Base-by-base conservation (phyloP, 2,329 filamentous ascomycete species). In the Xylariaceae sp. region DNA sequence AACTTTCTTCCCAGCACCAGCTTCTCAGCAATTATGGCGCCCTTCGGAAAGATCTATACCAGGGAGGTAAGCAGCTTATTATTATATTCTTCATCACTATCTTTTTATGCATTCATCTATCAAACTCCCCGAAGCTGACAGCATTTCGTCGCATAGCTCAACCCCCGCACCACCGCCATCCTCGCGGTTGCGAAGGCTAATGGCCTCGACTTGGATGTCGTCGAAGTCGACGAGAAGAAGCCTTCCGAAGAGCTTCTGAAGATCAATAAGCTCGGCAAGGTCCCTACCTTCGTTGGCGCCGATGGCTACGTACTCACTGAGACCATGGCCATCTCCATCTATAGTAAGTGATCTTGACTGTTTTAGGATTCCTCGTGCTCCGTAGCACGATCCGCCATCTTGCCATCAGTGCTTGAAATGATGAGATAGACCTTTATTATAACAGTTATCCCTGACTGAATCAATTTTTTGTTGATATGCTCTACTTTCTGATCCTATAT, bases 371-470 rank as follows among this genome's bases (percentile, higher is more conserved):
- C 43, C 16, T 54, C 55, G 11, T 53, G 42, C 53, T 54, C 36
- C 33, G 30, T 42, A 27, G 51, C 43, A 41, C 37, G 52, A 46
- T 29, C 21, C 59, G 64, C 30, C 35, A 23, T 40, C 42, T 24
- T 49, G 9, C 30, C 8, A 35, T 20, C 36, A 44, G 45, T 49
- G 48, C 59, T 48, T 64, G 62, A 65, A 66, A 77, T 86, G 82
- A 91, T 89, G 91, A 93, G 84, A 65, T 77, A 81, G 87, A 88
- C 78, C 81, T 81, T 58, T 79, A 80, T 82, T 81, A 78, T 84
- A 82, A 87, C 88, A 94, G 91, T 96, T 96, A 96, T 96, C 91
- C 93, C 93, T 97, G 91, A 89, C 93, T 94, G 90, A 97, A 95
- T 60, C 51, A 72, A 58, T 62, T 76, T 79, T 78, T 75, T 97